These are phyloP conservation scores for Deinandra increscens DNA, from an alignment of 129 eudicot species.

Conservation along the genomic window DNA sequence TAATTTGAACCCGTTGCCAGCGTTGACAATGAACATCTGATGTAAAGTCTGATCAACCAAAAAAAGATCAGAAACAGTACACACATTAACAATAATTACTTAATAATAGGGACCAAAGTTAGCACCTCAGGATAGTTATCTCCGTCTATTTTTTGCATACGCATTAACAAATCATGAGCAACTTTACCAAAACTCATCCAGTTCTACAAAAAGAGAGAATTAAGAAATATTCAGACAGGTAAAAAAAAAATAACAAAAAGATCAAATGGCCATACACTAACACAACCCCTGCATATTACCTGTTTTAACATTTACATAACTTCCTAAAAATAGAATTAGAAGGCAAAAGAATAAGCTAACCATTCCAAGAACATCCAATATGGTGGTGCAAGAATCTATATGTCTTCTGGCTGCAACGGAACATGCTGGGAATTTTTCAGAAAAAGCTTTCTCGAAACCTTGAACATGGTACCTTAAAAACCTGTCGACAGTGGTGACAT, in stretches of 20 bases:
- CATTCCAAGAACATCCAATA: conserved; percentile 91
- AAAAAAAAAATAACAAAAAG: too few relatives aligned
- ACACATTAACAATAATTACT: not conserved
- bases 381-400: conserved; percentile 80
- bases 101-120: not conserved
- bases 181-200: conserved; percentile 57
- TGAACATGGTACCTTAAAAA: conserved; percentile 86
- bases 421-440: conserved; percentile 93
- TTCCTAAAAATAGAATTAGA: not conserved
- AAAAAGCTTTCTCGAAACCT: conserved; percentile 86
- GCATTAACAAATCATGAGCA: conserved; percentile 82
- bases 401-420: conserved; percentile 90
- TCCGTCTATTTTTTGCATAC: conserved; percentile 87
- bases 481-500: conserved; percentile 78
- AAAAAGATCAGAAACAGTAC: not conserved
- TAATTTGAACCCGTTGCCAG: conserved; percentile 77
- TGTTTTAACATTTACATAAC: too few relatives aligned
- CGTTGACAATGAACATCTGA: conserved; percentile 90
- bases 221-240: not conserved
- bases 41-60: conserved; percentile 59
- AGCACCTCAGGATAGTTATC: conserved; percentile 92
- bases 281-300: too few relatives aligned
- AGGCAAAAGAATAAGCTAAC: conserved; percentile 36
- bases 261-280: too few relatives aligned
- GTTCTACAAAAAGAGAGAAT: conserved; percentile 18